Conservation (phyloP, 345 rosid species). For the Lenwebbia sp. region DNA sequence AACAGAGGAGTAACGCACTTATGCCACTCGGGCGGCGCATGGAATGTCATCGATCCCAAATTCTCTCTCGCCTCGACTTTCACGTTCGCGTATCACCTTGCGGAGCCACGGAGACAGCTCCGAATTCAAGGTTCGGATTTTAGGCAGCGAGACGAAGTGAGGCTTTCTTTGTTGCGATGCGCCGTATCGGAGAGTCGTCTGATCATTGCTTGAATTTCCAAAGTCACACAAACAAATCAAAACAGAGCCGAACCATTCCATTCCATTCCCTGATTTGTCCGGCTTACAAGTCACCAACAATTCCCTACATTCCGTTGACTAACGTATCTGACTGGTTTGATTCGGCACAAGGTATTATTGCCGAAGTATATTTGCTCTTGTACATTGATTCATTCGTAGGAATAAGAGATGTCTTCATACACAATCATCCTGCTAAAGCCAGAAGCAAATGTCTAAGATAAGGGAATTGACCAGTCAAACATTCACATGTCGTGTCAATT, state of each 20-base stretch:
- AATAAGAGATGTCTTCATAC: background rate
- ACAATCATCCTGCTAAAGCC: background rate
- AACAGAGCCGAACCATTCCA: background rate
- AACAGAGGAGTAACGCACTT: background rate
- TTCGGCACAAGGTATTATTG: background rate
- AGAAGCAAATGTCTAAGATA: background rate
- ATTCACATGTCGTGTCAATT: background rate
- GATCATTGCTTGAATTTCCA: background rate
- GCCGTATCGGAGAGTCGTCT: background rate
- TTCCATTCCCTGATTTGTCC: background rate
- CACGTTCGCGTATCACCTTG: background rate
- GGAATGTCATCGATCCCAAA: background rate
- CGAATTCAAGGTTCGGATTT: background rate
- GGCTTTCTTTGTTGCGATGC: no score
- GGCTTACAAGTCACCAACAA: background rate
- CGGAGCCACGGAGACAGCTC: background rate
- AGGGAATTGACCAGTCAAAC: background rate
- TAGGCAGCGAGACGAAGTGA: no score
- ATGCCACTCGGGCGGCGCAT: accelerated
- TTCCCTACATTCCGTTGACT: background rate
- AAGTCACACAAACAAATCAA: accelerated
- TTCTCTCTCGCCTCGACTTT: background rate
- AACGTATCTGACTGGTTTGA: background rate
- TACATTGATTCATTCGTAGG: background rate
- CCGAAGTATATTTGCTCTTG: background rate